Base-by-base conservation (phyloP, 176 grass and related monocot species). In the Ensete ventricosum region DNA sequence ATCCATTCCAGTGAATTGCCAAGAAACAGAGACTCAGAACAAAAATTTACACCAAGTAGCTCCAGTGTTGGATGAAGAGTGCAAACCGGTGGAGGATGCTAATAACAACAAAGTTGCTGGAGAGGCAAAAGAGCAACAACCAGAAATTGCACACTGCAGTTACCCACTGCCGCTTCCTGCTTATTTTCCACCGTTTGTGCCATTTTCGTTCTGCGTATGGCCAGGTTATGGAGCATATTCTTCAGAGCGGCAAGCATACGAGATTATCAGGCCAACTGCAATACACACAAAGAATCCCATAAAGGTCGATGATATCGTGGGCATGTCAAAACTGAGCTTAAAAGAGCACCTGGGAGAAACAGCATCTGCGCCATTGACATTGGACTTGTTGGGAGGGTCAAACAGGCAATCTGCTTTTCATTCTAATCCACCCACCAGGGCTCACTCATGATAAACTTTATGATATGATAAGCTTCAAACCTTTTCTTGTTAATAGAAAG, bases 361-460 rank as follows among this genome's bases (percentile, higher is more conserved):
- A 23, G 77, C 88, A 50, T 83, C 90, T 14, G 14, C 8, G 27
- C 24, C 24, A 10, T 34, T 8, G 1, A 88, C 93, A 62, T 67
- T 92, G 73, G 87, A 86, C 85, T 67, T 88, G 74, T 59, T 87
- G 64, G 90, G 87, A 60, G 76, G 82, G 52, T 82, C 92, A 80
- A 91, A 86, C 78, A 86, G 94, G 73, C 90, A 89, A 68, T 98
- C 94, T 19, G 94, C 94, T 71, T 98, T 98, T 79, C 94, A 98
- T 88, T 86, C 88, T 79, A 98, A 93, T 80, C 94, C 88, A 8
- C 86, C 84, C 29, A 79, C 90, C 10, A 86, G 87, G 76, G 88
- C 90, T 84, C 89, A 90, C 48, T 87, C 89, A 19, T 96, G 89
- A 96, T 72, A 27, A 62, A 62, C 34, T 43, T 43, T 43, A 6